Conservation (phyloP, 352 stramenopile genomes). For the Stephanocyclus meneghinianus region DNA sequence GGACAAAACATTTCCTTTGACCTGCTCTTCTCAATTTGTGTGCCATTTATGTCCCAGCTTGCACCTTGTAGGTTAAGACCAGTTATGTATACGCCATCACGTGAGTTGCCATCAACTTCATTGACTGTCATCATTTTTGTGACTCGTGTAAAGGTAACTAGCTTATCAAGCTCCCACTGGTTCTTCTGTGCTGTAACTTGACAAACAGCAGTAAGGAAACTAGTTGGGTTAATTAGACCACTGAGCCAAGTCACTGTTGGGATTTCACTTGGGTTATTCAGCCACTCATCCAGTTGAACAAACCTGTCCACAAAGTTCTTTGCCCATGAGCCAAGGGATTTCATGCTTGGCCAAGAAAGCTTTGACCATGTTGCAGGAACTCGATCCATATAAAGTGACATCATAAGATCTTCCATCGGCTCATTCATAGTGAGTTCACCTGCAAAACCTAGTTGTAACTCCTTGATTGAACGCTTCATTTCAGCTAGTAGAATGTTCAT, state of each 20-base stretch:
- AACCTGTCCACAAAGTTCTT: conserved; percentile 90
- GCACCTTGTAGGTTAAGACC: conserved; percentile 94
- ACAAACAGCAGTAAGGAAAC: conserved; percentile 96
- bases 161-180: conserved; percentile 94
- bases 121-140: conserved; percentile 90
- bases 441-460: conserved; percentile 94
- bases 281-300: conserved; percentile 94
- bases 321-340: conserved; percentile 90
- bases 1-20: conserved; percentile 98
- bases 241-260: conserved; percentile 94
- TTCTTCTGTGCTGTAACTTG: conserved; percentile 97
- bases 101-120: conserved; percentile 86
- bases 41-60: conserved; percentile 90
- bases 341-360: conserved; percentile 90
- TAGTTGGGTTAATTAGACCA: conserved; percentile 93
- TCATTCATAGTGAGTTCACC: conserved; percentile 97
- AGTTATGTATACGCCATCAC: conserved; percentile 93
- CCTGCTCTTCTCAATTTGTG: conserved; percentile 91
- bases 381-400: conserved; percentile 88
- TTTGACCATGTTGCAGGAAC: conserved; percentile 94
- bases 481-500: conserved; percentile 94
- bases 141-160: conserved; percentile 95
- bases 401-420: conserved; percentile 93
- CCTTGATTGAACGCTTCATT: conserved; percentile 94
- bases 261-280: conserved; percentile 93